Percentiles rank a stretch among this genome's conserved stretches.
These are phyloP conservation scores for Cucurbitaria berberidis DNA, from an alignment of 2,329 filamentous ascomycete genomes.

Conservation along the genomic window DNA sequence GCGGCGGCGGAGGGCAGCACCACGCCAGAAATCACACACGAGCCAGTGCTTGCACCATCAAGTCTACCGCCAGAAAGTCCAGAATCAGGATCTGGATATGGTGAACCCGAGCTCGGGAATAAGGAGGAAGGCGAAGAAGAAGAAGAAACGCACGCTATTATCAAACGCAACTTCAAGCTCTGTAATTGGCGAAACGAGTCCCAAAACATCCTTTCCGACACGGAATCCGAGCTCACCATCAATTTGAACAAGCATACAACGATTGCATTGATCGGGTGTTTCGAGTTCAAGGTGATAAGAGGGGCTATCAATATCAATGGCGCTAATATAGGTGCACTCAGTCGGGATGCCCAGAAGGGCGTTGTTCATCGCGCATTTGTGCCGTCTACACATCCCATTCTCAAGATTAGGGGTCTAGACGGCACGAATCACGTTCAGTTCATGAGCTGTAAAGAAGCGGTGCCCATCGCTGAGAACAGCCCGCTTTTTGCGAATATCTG, in stretches of 20 bases:
- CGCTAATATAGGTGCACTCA: slow-evolving; percentile 61
- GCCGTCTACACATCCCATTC: slow-evolving; percentile 72
- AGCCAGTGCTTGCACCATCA: slow-evolving; percentile 19
- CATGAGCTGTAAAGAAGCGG: slow-evolving; percentile 53
- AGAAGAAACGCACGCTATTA: slow-evolving; percentile 2
- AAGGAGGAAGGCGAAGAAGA: slow-evolving; percentile 27
- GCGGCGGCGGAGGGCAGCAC: slow-evolving; percentile 15
- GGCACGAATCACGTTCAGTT: slow-evolving; percentile 60
- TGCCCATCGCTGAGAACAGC: slow-evolving; percentile 64
- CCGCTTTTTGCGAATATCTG: slow-evolving; percentile 72
- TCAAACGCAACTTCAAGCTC: slow-evolving; percentile 33
- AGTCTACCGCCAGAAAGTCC: slow-evolving; percentile 20
- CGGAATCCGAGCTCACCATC: slow-evolving; percentile 32
- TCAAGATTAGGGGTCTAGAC: slow-evolving; percentile 65
- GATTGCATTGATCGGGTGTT: slow-evolving; percentile 65
- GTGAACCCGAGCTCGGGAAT: slow-evolving; percentile 16
- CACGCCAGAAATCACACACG: slow-evolving; percentile 16
- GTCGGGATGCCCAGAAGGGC: slow-evolving; percentile 21
- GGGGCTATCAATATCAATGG: slow-evolving; percentile 72
- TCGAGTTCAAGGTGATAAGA: slow-evolving; percentile 65
- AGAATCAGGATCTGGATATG: slow-evolving; percentile 5
- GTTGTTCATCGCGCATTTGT: slow-evolving; percentile 64
- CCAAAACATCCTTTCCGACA: slow-evolving; percentile 31
- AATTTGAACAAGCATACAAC: slow-evolving; percentile 42
- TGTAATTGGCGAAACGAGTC: slow-evolving; percentile 40